Conservation (phyloP, 768 basidiomycete genomes). For the Kwoniella heveanensis region DNA sequence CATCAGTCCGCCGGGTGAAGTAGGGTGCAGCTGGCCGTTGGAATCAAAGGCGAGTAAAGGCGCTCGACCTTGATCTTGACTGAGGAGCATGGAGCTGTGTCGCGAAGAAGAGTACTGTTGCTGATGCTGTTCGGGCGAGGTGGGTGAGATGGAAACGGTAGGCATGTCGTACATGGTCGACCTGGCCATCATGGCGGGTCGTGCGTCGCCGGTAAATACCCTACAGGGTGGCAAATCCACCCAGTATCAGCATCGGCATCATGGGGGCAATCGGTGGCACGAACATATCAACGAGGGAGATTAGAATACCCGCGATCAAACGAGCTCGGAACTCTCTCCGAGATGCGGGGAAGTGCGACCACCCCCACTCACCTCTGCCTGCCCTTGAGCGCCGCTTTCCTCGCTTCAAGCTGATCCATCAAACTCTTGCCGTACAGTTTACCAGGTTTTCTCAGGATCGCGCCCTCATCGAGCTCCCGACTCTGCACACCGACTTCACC, state of each 20-base stretch:
- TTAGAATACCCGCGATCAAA: no score
- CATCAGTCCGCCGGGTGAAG: slow-evolving; percentile 7
- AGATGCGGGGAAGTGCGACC: no score
- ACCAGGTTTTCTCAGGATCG: slow-evolving; percentile 45
- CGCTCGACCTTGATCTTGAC: not conserved
- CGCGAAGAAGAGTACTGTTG: slow-evolving; percentile 2
- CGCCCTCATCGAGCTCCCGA: slow-evolving; percentile 38
- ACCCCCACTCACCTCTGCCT: slow-evolving; percentile 81
- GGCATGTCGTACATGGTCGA: slow-evolving; percentile 73
- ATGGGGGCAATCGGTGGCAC: not conserved
- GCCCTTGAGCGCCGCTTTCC: slow-evolving; percentile 78
- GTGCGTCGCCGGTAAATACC: slow-evolving; percentile 81
- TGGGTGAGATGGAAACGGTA: slow-evolving; percentile 40
- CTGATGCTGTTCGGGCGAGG: slow-evolving; percentile 10
- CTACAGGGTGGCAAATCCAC: slow-evolving; percentile 57
- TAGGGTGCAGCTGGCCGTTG: slow-evolving; percentile 14
- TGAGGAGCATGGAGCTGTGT: not conserved
- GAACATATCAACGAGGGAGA: no score
- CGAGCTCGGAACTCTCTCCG: no score
- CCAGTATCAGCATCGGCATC: not conserved
- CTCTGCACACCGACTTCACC: slow-evolving; percentile 63
- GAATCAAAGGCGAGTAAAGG: slow-evolving; percentile 28
- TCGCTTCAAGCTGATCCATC: slow-evolving; percentile 82
- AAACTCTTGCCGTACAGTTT: slow-evolving; percentile 71
- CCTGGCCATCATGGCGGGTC: slow-evolving; percentile 92